Conservation (phyloP, 129 eudicot genomes). For the Chrysanthemum lavandulifolium region DNA sequence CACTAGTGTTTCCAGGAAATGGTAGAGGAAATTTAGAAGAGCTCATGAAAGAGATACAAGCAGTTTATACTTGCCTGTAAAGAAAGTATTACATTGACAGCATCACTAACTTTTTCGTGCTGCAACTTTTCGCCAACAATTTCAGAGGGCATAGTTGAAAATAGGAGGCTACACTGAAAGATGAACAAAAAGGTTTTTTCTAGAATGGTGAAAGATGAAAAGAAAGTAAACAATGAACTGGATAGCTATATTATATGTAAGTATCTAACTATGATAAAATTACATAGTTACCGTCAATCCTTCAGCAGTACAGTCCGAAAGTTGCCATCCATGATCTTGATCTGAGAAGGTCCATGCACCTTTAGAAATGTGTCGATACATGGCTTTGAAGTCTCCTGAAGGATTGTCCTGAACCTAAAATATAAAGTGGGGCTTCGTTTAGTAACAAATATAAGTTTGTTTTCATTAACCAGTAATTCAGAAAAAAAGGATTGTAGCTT, state of each 20-base stretch:
- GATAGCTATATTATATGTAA: background rate
- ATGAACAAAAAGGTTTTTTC: too few species aligned
- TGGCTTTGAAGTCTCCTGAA: constrained; percentile 61
- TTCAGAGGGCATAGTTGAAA: constrained; percentile 66
- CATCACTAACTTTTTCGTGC: constrained; percentile 36
- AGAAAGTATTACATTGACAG: constrained; percentile 62
- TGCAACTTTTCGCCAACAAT: constrained; percentile 59
- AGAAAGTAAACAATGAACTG: background rate
- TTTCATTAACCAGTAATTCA: background rate
- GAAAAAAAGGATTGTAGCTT: background rate
- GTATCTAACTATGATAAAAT: background rate
- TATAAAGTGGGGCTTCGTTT: background rate
- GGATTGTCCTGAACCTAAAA: constrained; percentile 69
- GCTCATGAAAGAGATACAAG: background rate
- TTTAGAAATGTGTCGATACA: constrained; percentile 76
- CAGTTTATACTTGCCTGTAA: constrained; percentile 48
- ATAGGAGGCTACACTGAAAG: constrained; percentile 60
- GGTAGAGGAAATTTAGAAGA: background rate
- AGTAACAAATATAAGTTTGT: background rate
- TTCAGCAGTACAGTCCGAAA: constrained; percentile 80
- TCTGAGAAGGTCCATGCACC: constrained; percentile 87
- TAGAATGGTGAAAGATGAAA: background rate
- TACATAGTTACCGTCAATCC: constrained; percentile 49
- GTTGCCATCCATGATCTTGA: constrained; percentile 89
- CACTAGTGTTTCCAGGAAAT: background rate